A percentile compares a stretch with the other conserved stretches of the same genome.
These are phyloP conservation scores for Pestalotiopsis fici DNA, from an alignment of 2,329 filamentous ascomycete genomes.

Conservation along the genomic window DNA sequence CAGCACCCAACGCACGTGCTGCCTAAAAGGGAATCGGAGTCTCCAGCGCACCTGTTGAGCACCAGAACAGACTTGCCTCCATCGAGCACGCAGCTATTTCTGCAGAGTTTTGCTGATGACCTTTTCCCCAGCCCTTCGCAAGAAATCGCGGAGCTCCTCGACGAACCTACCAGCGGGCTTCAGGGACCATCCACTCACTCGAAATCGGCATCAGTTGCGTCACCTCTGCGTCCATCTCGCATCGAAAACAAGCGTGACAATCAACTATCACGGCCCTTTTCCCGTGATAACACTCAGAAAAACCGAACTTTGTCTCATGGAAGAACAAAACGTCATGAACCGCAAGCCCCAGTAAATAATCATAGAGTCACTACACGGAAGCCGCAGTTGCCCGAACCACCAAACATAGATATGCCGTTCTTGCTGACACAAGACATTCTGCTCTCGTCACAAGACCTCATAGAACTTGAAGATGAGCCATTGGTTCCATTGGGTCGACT, in stretches of 20 bases:
- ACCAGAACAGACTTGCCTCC: slow-evolving; percentile 22
- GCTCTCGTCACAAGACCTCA: slow-evolving; percentile 48
- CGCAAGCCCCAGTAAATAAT: not conserved
- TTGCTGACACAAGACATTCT: slow-evolving; percentile 47
- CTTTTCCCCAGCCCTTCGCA: slow-evolving; percentile 60
- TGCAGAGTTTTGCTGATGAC: slow-evolving; percentile 49
- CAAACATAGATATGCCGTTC: slow-evolving; percentile 26
- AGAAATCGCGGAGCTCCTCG: slow-evolving; percentile 51
- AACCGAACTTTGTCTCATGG: not conserved
- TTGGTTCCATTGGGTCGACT: slow-evolving; percentile 13
- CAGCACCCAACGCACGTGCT: slow-evolving; percentile 5
- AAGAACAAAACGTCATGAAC: not conserved
- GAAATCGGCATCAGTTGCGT: not conserved
- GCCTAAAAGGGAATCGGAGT: not conserved
- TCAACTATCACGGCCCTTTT: not conserved
- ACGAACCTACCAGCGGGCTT: slow-evolving; percentile 29
- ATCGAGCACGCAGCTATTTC: slow-evolving; percentile 54
- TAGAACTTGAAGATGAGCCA: slow-evolving; percentile 37
- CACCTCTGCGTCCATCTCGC: not conserved
- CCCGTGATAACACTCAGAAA: not conserved
- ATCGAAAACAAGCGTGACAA: not conserved
- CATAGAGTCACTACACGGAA: not conserved
- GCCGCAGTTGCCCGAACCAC: not conserved
- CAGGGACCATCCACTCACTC: slow-evolving; percentile 19
- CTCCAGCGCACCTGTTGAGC: not conserved